Evolutionary conservation across 2,329 filamentous ascomycete genomes (phyloP), one percentile per base, ranked within the genome.

Genomic region (Aspergillus jensenii): DNA sequence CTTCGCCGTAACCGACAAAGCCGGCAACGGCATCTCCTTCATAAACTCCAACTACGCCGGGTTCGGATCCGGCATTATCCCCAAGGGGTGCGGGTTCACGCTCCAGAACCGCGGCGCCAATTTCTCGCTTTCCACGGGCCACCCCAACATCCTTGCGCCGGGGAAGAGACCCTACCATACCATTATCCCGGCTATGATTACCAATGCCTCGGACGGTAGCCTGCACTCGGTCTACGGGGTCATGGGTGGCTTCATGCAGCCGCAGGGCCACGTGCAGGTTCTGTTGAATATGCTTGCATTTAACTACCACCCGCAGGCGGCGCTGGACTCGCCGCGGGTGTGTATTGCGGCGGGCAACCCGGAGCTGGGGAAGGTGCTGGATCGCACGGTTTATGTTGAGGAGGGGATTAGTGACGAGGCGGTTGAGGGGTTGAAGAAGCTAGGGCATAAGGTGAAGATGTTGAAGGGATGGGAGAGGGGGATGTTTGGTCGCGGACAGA

Each of bases 171-270:
- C 95, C 0, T 99, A 98, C 76, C 95, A 98, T 75, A 99, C 95
- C 54, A 98, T 99, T 73, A 99, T 99, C 67, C 93, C 95, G 0
- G 93, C 90, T 0, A 83, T 98, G 74, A 86, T 93, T 17, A 98
- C 95, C 0, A 91, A 95, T 65, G 72, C 85, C 17, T 77, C 79
- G 4, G 91, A 96, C 66, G 85, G 85, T 25, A 87, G 84, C 49
- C 77, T 98, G 56, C 90, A 96, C 73, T 89, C 86, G 4, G 90
- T 96, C 0, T 97, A 93, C 68, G 95, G 95, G 53, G 93, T 98
- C 59, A 98, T 98, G 95, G 95, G 95, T 52, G 93, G 92, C 2
- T 98, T 96, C 76, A 98, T 98, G 90, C 95, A 99, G 77, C 95
- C 95, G 0, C 95, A 98, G 75, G 95, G 93, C 21, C 95, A 98